Percentiles rank a stretch among this genome's conserved stretches.
These are phyloP conservation scores for Aschersonia sp. DNA, from an alignment of 2,329 filamentous ascomycete genomes.

Conservation along the genomic window DNA sequence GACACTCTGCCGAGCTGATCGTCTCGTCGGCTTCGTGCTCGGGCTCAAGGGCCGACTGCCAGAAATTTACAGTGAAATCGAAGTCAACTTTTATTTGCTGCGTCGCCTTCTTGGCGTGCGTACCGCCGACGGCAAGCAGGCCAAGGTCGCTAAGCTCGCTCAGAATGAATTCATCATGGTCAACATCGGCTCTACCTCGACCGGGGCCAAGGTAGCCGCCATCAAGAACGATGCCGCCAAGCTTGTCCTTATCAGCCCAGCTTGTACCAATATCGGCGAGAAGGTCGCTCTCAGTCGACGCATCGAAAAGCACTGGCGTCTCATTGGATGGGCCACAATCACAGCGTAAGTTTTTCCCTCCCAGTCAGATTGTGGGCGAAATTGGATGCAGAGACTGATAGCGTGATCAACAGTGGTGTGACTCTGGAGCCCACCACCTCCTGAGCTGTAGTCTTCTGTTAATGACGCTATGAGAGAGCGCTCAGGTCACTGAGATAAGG, in stretches of 20 bases:
- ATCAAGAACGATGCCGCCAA: conserved; percentile 98
- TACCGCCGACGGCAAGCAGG: conserved; percentile 96
- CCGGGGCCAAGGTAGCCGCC: conserved; percentile 90
- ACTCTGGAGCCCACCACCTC: conserved; percentile 36
- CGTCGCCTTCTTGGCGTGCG: conserved; percentile 90
- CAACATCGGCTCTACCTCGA: conserved; percentile 96
- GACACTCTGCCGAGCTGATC: conserved; percentile 95
- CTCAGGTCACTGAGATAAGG: not conserved
- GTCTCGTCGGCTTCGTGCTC: conserved; percentile 94
- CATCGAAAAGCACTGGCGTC: conserved; percentile 98
- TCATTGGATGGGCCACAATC: conserved; percentile 83
- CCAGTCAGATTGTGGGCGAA: not conserved
- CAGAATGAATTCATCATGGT: conserved; percentile 99
- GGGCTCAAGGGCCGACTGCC: conserved; percentile 88
- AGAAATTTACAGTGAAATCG: conserved; percentile 95
- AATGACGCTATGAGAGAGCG: conserved; percentile 1
- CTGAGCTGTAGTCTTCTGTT: conserved; percentile 13
- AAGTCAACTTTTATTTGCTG: conserved; percentile 98
- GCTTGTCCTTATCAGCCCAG: conserved; percentile 80
- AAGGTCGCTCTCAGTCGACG: conserved; percentile 93
- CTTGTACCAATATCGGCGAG: conserved; percentile 94
- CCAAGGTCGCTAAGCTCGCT: conserved; percentile 93
- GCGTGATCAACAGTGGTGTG: conserved; percentile 27
- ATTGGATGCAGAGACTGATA: not conserved
- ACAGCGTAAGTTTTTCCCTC: conserved; percentile 37